phyloP scores from a whole-genome alignment of 169 alveolate genomes.

The Cystoisospora suis region DNA sequence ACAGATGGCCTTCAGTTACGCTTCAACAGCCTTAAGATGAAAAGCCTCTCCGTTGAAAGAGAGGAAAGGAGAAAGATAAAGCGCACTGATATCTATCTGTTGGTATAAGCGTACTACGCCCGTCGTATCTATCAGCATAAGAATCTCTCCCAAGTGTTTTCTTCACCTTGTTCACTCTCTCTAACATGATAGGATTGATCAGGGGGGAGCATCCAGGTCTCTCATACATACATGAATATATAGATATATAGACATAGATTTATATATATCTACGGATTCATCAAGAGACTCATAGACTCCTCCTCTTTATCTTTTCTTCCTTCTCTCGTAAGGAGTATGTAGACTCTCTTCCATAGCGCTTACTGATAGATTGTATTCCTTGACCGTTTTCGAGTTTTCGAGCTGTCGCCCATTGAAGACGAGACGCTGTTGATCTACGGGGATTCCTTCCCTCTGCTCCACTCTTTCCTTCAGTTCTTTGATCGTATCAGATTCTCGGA shows the following conservation, averaged over 20 bases:
- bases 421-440: conserved; percentile 98
- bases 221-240: neutral
- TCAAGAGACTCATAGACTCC: neutral
- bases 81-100: too few species aligned
- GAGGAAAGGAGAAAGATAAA: too few species aligned
- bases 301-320: neutral
- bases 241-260: neutral
- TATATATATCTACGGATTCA: neutral
- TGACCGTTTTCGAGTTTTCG: conserved; percentile 95
- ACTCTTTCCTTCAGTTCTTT: conserved; percentile 96
- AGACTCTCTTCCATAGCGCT: neutral
- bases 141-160: neutral
- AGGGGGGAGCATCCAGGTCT: neutral
- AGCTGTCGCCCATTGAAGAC: conserved; percentile 97
- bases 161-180: neutral
- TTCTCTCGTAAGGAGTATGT: neutral
- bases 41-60: too few species aligned
- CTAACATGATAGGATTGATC: too few species aligned
- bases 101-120: too few species aligned
- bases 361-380: conserved; percentile 91
- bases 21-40: too few species aligned
- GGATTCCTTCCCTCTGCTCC: conserved; percentile 98
- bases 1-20: too few species aligned
- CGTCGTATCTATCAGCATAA: neutral
- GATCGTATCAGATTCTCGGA: conserved; percentile 94